phyloP scores from a whole-genome alignment of 192 early-diverging fungal species.

The Linnemannia elongata region DNA sequence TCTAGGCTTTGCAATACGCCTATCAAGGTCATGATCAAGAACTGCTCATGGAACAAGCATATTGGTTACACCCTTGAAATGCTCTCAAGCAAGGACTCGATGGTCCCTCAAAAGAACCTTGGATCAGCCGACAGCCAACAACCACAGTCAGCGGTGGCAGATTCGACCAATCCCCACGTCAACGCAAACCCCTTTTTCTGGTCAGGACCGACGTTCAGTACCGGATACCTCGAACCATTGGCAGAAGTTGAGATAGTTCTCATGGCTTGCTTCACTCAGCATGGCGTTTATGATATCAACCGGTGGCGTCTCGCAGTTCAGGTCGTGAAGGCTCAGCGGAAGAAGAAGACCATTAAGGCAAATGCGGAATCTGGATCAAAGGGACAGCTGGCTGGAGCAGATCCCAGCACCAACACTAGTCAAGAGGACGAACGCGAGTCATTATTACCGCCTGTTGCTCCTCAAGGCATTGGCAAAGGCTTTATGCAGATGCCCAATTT shows the following conservation, averaged over 20 bases:
- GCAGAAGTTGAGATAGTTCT: slow-evolving; percentile 60
- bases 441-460: neutral
- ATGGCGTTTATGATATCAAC: slow-evolving; percentile 84
- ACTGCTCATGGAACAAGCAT: slow-evolving; percentile 79
- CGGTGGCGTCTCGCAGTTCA: slow-evolving; percentile 75
- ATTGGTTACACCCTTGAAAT: slow-evolving; percentile 72
- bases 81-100: slow-evolving; percentile 55
- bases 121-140: slow-evolving; percentile 15
- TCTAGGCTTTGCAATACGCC: slow-evolving; percentile 70
- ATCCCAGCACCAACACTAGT: neutral
- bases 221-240: slow-evolving; percentile 69
- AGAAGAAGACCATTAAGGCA: slow-evolving; percentile 2
- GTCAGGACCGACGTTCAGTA: slow-evolving; percentile 71
- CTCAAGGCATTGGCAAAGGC: slow-evolving; percentile 38
- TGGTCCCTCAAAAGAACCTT: slow-evolving; percentile 26
- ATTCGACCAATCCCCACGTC: slow-evolving; percentile 34
- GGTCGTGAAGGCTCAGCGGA: slow-evolving; percentile 42
- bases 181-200: slow-evolving; percentile 67
- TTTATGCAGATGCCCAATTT: slow-evolving; percentile 57
- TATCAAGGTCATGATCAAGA: slow-evolving; percentile 70
- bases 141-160: slow-evolving; percentile 14
- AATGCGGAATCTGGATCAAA: neutral
- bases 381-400: neutral
- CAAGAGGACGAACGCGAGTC: slow-evolving; percentile 6
- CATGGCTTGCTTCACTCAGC: slow-evolving; percentile 68